Evolutionary conservation across 768 basidiomycete species (phyloP), one percentile per base, ranked within the genome.

Genomic region (Pisolithus sp.): DNA sequence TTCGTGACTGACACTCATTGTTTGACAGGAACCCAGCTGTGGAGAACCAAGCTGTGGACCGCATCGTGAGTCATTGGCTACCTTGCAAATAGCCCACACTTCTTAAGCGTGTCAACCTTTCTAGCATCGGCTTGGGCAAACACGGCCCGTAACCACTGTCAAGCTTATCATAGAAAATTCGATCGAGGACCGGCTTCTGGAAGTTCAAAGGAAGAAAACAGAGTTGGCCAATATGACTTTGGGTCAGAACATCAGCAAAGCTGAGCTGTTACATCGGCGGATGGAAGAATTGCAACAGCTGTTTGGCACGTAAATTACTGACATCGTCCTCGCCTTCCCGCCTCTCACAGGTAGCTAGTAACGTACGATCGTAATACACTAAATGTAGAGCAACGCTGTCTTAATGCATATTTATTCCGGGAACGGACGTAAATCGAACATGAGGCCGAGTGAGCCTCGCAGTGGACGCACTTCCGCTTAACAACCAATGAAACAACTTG

Each of bases 21-120:
- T 21, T 51, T 23, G 9, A 6, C 59, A 93, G 90, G 93, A 96
- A 96, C 61, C 93, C 93, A 15, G 93, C 93, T 18, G 93, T 94
- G 5, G 93, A 98, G 72, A 93, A 96, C 62, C 95, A 97, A 70
- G 95, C 94, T 18, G 91, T 97, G 26, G 96, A 99, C 71, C 89
- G 95, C 48, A 95, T 96, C 57, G 93, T 96, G 60, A 68, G 89
- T 76, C 10, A 21, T 56, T 23, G 39, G 41, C 39, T 40, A 13
- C 20, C 45, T 26, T 42, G 21, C 12, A n/a, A 47, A 24, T 39
- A 4, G 37, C 38, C 47, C 37, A 15, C n/a, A 21, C 18, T 41
- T 54, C 9, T 45, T 26, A 23, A 23, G 24, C 26, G 50, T 30
- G 34, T 53, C 13, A 46, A 51, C 41, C 28, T 37, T 30, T 57